Base-by-base conservation (phyloP, 2,329 filamentous ascomycete genomes). In the Aspergillus sp. region DNA sequence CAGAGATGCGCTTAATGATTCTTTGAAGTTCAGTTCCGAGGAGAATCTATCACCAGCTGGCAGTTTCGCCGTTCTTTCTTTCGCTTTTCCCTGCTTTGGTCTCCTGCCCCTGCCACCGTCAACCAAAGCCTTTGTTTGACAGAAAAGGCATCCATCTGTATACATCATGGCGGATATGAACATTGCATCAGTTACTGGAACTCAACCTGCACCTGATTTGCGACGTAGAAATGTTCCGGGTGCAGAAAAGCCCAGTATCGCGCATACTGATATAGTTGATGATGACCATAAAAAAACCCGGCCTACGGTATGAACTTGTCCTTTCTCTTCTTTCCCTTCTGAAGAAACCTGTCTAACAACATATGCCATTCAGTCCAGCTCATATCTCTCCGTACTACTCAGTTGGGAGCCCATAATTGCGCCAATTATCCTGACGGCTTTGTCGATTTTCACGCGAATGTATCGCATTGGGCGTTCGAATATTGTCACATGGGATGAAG, bases 401-500 rank as follows among this genome's bases (percentile, higher is more conserved):
- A 72, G 78, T 47, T 81, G 75, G 64, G 81, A 84, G 60, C 78
- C 74, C 53, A 68, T 83, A 51, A 74, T 81, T 64, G 80, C 78
- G n/a, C 80, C 81, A 39, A 63, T 83, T 43, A 65, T 84, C 53
- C 80, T 84, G 60, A 84, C 80, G 30, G 72, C 73, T 40, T 66
- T 83, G 48, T 75, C 81, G 51, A 76, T 83, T 65, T 83, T 83
- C 66, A 84, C 80, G 40, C 78, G 81, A 57, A 76, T 83, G 71
- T 84, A 79, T 69, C 81, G 79, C 65, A 83, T 84, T 61, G 81
- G 81, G 48, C 67, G 81, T 43, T 86, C 83, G 41, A 76, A 80
- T 51, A 86, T 86, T 58, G 83, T 86, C 49, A 86, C 83, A 42
- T 86, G 83, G 83, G 83, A 86, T 65, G 83, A 86, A 72, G 83